These are phyloP conservation scores for Ogataea methylovora DNA, from an alignment of 805 yeast species.

Conservation along the genomic window DNA sequence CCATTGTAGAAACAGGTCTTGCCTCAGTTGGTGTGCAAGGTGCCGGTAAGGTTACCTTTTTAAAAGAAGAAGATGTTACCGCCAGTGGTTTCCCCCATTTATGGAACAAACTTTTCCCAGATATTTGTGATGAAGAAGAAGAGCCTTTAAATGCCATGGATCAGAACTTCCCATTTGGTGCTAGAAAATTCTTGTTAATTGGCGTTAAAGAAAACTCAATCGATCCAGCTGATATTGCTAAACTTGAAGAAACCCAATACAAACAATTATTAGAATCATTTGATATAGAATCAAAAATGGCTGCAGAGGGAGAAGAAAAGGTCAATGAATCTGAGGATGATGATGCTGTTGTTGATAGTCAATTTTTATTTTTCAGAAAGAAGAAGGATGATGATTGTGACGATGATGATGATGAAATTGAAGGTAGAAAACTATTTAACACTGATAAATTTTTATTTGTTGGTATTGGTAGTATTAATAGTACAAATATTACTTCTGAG, in stretches of 20 bases:
- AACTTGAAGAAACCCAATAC: not conserved
- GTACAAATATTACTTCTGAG: slow-evolving; percentile 1
- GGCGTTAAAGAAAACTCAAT: slow-evolving; percentile 13
- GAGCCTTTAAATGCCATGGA: slow-evolving; percentile 5
- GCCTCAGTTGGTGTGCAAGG: slow-evolving; percentile 1
- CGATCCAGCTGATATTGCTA: not conserved
- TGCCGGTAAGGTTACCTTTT: slow-evolving; percentile 2
- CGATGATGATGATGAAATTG: slow-evolving; percentile 6
- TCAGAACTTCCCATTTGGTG: slow-evolving; percentile 18
- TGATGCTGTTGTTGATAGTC: slow-evolving; percentile 3
- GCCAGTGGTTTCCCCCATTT: slow-evolving; percentile 21
- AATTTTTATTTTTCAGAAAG: slow-evolving; percentile 8
- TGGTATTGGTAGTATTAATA: slow-evolving; percentile 18
- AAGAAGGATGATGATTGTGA: slow-evolving; percentile 10
- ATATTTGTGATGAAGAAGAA: slow-evolving; percentile 6
- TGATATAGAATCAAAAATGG: too few relatives aligned
- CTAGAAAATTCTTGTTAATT: slow-evolving; percentile 17
- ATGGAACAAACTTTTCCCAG: slow-evolving; percentile 11
- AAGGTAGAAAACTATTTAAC: slow-evolving; percentile 11
- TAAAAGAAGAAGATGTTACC: slow-evolving; percentile 19
- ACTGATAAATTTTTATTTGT: slow-evolving; percentile 20
- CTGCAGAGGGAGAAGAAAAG: not conserved
- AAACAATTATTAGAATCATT: not conserved
- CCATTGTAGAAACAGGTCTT: not conserved
- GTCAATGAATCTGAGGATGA: not conserved